A percentile compares a stretch with the other conserved stretches of the same genome.
phyloP scores from a whole-genome alignment of 2,329 filamentous ascomycete species.

The Penicillium sumatraense region DNA sequence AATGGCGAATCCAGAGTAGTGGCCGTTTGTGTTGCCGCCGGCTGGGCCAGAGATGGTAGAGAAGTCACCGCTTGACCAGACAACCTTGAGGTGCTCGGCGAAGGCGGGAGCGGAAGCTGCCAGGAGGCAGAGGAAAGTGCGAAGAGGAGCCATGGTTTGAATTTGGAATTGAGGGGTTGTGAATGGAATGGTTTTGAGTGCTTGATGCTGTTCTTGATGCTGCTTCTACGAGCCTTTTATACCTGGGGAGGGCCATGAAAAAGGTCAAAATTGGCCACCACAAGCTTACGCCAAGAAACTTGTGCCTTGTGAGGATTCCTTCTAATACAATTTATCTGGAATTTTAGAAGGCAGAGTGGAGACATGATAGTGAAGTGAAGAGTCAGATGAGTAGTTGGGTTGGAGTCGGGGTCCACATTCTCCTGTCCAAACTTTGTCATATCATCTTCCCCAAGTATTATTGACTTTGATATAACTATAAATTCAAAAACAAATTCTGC shows the following conservation, averaged over 20 bases:
- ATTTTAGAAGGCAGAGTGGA: background rate
- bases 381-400: background rate
- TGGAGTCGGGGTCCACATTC: background rate
- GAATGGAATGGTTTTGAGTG: background rate
- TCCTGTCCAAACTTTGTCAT: background rate
- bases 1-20: constrained; percentile 19
- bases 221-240: background rate
- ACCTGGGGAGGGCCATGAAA: background rate
- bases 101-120: constrained; percentile 12
- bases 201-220: background rate
- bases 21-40: constrained; percentile 16
- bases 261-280: background rate
- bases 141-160: constrained; percentile 12
- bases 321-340: background rate
- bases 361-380: background rate
- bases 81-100: constrained; percentile 18
- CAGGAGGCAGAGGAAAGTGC: constrained; percentile 13
- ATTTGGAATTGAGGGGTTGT: background rate
- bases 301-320: background rate
- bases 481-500: background rate
- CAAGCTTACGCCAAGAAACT: background rate
- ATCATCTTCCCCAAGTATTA: background rate
- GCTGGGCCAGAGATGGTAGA: constrained; percentile 17
- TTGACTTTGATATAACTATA: background rate
- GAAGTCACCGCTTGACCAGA: constrained; percentile 18